Conservation (phyloP, 108 stramenopile genomes). For the Fistulifera pelliculosa region DNA sequence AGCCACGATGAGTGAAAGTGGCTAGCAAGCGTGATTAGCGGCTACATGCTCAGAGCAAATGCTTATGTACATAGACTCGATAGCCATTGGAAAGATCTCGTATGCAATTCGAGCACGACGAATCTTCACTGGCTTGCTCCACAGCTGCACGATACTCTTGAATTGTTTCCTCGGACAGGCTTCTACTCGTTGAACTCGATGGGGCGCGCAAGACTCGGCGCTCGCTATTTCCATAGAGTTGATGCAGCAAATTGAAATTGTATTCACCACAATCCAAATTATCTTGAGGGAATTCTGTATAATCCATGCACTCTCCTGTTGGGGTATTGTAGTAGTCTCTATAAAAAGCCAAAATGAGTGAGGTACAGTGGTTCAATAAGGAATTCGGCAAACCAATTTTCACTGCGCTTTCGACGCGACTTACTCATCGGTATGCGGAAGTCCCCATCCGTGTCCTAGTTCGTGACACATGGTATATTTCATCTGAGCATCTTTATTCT, state of each 20-base stretch:
- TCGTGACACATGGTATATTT: slow-evolving; percentile 71
- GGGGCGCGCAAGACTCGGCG: too few relatives aligned
- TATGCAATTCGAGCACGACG: too few relatives aligned
- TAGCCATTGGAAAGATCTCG: neutral
- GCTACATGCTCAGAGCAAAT: neutral
- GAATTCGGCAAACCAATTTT: too few relatives aligned
- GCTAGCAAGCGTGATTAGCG: too few relatives aligned
- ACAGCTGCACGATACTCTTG: too few relatives aligned
- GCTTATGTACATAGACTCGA: neutral
- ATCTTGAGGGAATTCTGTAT: slow-evolving; percentile 37
- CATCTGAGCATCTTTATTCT: slow-evolving; percentile 26
- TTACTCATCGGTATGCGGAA: slow-evolving; percentile 76
- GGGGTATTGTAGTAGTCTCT: slow-evolving; percentile 46
- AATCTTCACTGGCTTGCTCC: too few relatives aligned
- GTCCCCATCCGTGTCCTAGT: slow-evolving; percentile 40
- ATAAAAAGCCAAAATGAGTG: too few relatives aligned
- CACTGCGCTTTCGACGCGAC: slow-evolving; percentile 21
- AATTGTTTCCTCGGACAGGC: too few relatives aligned
- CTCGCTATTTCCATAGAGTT: slow-evolving; percentile 46
- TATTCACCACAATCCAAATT: slow-evolving; percentile 49
- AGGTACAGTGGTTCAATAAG: too few relatives aligned
- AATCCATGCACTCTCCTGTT: slow-evolving; percentile 80
- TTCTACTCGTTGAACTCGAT: too few relatives aligned
- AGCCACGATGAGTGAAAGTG: too few relatives aligned
- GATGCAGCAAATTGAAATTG: slow-evolving; percentile 50